These are phyloP conservation scores for Calamus simplicifolius DNA, from an alignment of 176 grass and related monocot species.

Conservation along the genomic window DNA sequence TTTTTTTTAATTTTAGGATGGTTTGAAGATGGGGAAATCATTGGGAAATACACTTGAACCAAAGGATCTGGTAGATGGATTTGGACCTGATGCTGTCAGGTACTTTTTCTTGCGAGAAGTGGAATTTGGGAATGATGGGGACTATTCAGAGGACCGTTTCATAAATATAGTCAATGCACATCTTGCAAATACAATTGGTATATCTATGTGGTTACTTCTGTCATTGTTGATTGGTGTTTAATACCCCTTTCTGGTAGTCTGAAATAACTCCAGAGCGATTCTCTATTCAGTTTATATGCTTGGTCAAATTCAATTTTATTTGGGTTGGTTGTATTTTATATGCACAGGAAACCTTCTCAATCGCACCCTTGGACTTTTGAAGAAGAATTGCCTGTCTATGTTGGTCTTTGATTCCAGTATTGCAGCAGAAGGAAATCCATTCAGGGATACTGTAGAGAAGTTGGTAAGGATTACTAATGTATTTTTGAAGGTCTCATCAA, in stretches of 20 bases:
- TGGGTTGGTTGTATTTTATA: background rate
- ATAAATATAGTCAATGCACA: slow-evolving; percentile 95
- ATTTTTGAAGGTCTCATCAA: background rate
- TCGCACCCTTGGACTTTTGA: slow-evolving; percentile 83
- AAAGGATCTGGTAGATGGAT: slow-evolving; percentile 73
- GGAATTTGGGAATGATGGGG: slow-evolving; percentile 91
- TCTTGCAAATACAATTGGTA: slow-evolving; percentile 97
- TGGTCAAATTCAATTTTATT: no score
- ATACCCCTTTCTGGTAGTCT: no score
- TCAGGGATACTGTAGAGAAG: slow-evolving; percentile 58
- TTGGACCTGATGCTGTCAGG: slow-evolving; percentile 84
- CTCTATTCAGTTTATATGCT: no score
- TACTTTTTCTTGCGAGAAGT: slow-evolving; percentile 97
- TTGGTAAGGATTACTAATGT: slow-evolving; percentile 39
- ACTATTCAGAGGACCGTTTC: slow-evolving; percentile 96
- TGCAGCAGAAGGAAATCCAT: slow-evolving; percentile 56
- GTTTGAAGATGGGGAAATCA: slow-evolving; percentile 99
- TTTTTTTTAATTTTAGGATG: slow-evolving; percentile 91
- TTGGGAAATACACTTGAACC: slow-evolving; percentile 96
- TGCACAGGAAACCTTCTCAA: slow-evolving; percentile 90
- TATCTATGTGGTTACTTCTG: background rate
- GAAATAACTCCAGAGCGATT: no score
- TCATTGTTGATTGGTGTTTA: no score
- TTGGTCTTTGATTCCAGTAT: slow-evolving; percentile 56
- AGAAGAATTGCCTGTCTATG: slow-evolving; percentile 82